Base-by-base conservation (phyloP, 2,329 filamentous ascomycete genomes). In the Fusarium sp. region DNA sequence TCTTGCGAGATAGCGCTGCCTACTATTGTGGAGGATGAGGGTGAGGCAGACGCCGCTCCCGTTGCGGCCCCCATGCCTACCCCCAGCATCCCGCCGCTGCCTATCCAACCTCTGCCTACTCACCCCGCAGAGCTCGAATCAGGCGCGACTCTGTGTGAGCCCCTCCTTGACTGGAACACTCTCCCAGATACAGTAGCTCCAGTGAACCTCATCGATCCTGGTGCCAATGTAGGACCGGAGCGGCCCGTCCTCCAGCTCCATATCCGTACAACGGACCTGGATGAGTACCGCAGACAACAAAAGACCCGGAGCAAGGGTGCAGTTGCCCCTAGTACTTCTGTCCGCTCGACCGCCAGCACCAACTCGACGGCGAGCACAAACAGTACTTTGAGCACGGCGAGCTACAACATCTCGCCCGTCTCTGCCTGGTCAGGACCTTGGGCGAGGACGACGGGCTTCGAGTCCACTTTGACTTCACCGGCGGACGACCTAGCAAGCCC, bases 251-350 rank as follows among this genome's bases (percentile, higher is more conserved):
- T 86, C 14, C 84, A 85, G 71, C 66, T 87, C 48, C 78, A 83
- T 69, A 86, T 87, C 50, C 78, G 82, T 68, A 86, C 84, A 1
- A 70, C 78, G 63, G 82, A 79, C 22, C 74, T 85, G 16, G 80
- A 81, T 22, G 78, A 81, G 11, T 81, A 79, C 48, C 78, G 81
- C 24, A 76, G 65, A 66, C 80, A 74, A 48, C 73, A 68, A 14
- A 80, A 76, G 68, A 78, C 77, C 50, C 81, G 85, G 27, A 85
- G 83, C 77, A 87, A 84, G 74, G 79, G 71, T 33, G 59, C 81
- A 45, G 80, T 88, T 31, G 85, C 84, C 4, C 86, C 85, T 0
- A 88, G 85, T 77, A 85, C 84, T 7, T 88, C 86, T 10, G 84
- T 88, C 35, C 82, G 86, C 58, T 88, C 86, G 8, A 87, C 82